phyloP scores from a whole-genome alignment of 345 rosid genomes.

The Syzygium jambos region DNA sequence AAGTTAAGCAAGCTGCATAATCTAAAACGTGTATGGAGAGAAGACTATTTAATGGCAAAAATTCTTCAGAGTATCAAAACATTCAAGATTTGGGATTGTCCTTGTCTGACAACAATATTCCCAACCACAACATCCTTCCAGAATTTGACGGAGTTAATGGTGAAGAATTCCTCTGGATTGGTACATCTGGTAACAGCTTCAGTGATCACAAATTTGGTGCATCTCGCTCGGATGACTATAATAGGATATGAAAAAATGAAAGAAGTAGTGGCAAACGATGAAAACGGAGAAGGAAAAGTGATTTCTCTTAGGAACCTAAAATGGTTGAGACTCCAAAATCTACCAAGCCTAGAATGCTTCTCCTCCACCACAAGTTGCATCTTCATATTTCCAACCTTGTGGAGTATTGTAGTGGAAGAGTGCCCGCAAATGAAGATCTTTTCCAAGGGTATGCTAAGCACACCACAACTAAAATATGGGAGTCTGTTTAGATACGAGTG shows the following conservation, averaged over 20 bases:
- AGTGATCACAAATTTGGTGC: not conserved
- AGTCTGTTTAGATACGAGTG: too few species aligned
- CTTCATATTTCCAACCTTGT: too few species aligned
- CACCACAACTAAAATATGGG: not conserved
- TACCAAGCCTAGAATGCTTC: too few species aligned
- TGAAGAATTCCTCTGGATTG: not conserved
- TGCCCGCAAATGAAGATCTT: too few species aligned
- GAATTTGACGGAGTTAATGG: fast-evolving
- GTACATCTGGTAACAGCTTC: not conserved
- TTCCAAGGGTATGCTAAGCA: too few species aligned
- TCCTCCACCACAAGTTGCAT: too few species aligned
- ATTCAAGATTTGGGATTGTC: not conserved
- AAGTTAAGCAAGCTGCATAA: not conserved
- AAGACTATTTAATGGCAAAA: not conserved
- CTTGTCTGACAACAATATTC: not conserved
- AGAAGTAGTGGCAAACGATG: fast-evolving
- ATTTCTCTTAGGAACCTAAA: too few species aligned
- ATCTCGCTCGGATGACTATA: fast-evolving
- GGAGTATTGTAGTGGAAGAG: too few species aligned
- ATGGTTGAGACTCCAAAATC: too few species aligned
- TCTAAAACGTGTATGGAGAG: too few species aligned
- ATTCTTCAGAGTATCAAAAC: fast-evolving
- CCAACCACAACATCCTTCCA: fast-evolving
- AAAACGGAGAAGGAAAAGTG: not conserved
- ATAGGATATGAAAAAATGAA: not conserved